Percentiles rank a stretch among this genome's conserved stretches.
These are phyloP conservation scores for Fragosphaeria purpurea DNA, from an alignment of 2,329 filamentous ascomycete species.

Conservation along the genomic window DNA sequence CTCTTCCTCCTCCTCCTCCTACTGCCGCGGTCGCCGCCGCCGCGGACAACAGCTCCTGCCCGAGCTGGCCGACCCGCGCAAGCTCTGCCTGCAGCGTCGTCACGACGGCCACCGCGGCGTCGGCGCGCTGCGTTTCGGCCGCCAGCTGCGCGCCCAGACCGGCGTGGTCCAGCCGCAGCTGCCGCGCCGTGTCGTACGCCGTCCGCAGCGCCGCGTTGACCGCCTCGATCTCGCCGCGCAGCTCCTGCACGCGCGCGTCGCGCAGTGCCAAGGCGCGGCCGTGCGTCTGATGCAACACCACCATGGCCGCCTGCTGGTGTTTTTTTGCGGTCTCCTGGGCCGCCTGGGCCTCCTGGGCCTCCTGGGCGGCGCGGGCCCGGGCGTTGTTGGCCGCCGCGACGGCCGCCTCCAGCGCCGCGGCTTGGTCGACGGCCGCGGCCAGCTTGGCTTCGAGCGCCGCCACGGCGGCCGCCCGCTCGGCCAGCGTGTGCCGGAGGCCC, in stretches of 20 bases:
- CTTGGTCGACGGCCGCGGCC: slow-evolving; percentile 27
- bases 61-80: slow-evolving; percentile 35
- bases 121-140: slow-evolving; percentile 30
- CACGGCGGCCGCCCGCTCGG: slow-evolving; percentile 24
- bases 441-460: slow-evolving; percentile 18
- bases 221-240: slow-evolving; percentile 38
- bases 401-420: slow-evolving; percentile 26
- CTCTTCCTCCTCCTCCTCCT: no score
- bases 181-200: slow-evolving; percentile 36
- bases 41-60: slow-evolving; percentile 26
- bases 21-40: background rate
- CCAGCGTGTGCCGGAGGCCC: slow-evolving; percentile 22
- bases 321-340: no score
- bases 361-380: background rate
- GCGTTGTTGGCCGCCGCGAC: slow-evolving; percentile 14
- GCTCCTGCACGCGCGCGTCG: slow-evolving; percentile 39
- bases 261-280: slow-evolving; percentile 38
- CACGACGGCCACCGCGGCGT: slow-evolving; percentile 37
- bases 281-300: slow-evolving; percentile 29
- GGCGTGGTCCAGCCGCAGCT: slow-evolving; percentile 36
- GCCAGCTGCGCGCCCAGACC: slow-evolving; percentile 25
- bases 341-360: background rate
- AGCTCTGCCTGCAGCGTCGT: slow-evolving; percentile 43
- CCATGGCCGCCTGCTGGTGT: slow-evolving; percentile 4
- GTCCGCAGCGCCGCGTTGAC: slow-evolving; percentile 34